A percentile compares a stretch with the other conserved stretches of the same genome.
phyloP scores from a whole-genome alignment of 2,329 filamentous ascomycete genomes.

The Botrytis deweyae region DNA sequence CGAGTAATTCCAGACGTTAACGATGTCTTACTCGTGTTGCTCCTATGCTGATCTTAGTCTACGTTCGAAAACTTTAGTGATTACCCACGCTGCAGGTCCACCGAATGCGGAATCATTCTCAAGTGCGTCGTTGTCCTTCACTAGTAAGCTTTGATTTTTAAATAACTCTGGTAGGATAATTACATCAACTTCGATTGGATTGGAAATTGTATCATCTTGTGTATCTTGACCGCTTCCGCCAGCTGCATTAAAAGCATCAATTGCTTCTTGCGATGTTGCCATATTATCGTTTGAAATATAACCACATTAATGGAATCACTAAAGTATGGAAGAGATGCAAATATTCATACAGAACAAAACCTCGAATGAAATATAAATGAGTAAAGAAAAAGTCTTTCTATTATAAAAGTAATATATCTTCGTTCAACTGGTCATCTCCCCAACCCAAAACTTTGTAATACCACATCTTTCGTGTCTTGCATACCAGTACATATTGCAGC shows the following conservation, averaged over 20 bases:
- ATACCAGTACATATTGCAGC: conserved; percentile 15
- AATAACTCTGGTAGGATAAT: not conserved
- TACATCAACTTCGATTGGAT: conserved; percentile 18
- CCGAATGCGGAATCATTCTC: conserved; percentile 18
- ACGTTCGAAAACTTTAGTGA: not conserved
- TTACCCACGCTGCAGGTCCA: not conserved
- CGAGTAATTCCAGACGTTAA: conserved; percentile 24
- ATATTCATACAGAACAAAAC: not conserved
- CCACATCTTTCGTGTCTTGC: conserved; percentile 10
- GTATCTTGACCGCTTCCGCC: not conserved
- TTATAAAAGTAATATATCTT: not conserved
- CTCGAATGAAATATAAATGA: not conserved
- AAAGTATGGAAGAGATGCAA: not conserved
- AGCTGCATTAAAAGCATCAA: conserved; percentile 11
- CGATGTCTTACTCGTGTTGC: conserved; percentile 22
- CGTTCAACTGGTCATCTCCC: conserved; percentile 4
- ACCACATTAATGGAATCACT: not conserved
- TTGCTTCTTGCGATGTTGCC: conserved; percentile 17
- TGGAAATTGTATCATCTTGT: not conserved
- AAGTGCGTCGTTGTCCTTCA: conserved; percentile 6
- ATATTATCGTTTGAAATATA: not conserved
- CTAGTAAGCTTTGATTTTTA: conserved; percentile 4
- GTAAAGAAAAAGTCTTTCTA: not conserved
- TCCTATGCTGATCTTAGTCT: conserved; percentile 10
- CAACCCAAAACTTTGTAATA: conserved; percentile 11